These are phyloP conservation scores for Macrophomina pseudophaseolina DNA, from an alignment of 2,329 filamentous ascomycete genomes.

Conservation along the genomic window DNA sequence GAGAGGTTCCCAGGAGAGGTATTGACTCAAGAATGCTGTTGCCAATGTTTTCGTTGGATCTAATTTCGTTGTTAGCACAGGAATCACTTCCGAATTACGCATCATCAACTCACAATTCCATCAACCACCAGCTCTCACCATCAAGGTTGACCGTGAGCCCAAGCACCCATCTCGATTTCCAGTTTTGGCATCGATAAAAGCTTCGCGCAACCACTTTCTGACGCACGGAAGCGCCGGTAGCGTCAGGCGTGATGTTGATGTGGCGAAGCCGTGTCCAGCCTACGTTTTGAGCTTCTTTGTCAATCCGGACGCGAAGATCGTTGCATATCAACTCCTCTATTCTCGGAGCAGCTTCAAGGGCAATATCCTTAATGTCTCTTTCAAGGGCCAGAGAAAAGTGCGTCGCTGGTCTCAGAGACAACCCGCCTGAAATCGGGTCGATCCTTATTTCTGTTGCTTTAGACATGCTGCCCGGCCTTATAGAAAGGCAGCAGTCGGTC, in stretches of 20 bases:
- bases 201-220: constrained; percentile 66
- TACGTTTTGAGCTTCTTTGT: constrained; percentile 63
- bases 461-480: constrained; percentile 71
- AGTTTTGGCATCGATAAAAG: constrained; percentile 74
- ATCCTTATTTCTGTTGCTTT: constrained; percentile 65
- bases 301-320: constrained; percentile 66
- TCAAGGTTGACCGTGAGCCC: constrained; percentile 55
- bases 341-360: constrained; percentile 61
- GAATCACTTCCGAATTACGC: neutral
- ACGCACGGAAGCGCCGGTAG: constrained; percentile 39
- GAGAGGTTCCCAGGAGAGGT: constrained; percentile 12
- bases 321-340: constrained; percentile 68
- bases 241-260: constrained; percentile 49
- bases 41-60: constrained; percentile 36
- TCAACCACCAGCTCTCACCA: constrained; percentile 46
- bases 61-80: constrained; percentile 31
- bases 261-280: constrained; percentile 65
- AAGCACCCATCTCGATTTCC: constrained; percentile 74
- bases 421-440: constrained; percentile 78
- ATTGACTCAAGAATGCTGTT: constrained; percentile 12
- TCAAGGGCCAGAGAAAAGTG: constrained; percentile 59
- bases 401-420: constrained; percentile 67
- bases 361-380: constrained; percentile 65
- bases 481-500: constrained; percentile 67
- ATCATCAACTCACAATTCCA: constrained; percentile 34